Conservation (phyloP, 2,329 filamentous ascomycete genomes). For the Xylaria hypoxylon region DNA sequence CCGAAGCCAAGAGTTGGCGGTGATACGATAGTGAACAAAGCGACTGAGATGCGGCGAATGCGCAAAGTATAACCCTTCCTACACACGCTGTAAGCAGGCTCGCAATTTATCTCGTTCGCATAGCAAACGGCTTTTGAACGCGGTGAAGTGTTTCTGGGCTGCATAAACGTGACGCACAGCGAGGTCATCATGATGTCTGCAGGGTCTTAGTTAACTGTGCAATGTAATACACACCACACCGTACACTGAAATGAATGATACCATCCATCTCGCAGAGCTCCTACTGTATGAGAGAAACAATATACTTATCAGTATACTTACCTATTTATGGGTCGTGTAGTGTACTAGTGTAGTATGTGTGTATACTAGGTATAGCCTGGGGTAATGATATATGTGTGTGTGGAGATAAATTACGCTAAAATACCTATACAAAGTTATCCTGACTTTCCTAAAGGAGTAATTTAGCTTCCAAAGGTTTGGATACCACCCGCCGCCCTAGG, state of each 20-base stretch:
- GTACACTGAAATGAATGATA: slow-evolving; percentile 26
- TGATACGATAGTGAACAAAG: slow-evolving; percentile 25
- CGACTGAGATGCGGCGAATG: slow-evolving; percentile 25
- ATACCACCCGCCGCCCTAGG: slow-evolving; percentile 43
- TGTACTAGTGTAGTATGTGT: neutral
- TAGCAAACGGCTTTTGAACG: slow-evolving; percentile 26
- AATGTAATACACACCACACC: slow-evolving; percentile 14
- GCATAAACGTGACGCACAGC: slow-evolving; percentile 40
- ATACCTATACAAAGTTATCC: slow-evolving; percentile 12
- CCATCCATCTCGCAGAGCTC: neutral
- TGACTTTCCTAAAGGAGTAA: slow-evolving; percentile 41
- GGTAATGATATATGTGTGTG: neutral
- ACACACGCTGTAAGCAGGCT: slow-evolving; percentile 24
- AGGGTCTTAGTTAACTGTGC: slow-evolving; percentile 34
- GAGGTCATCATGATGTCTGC: slow-evolving; percentile 41
- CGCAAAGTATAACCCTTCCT: slow-evolving; percentile 35
- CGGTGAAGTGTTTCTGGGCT: slow-evolving; percentile 43
- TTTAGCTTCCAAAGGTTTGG: slow-evolving; percentile 38
- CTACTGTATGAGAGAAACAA: slow-evolving; percentile 14
- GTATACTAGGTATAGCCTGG: too few relatives aligned
- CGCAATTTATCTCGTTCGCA: slow-evolving; percentile 15
- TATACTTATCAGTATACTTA: neutral
- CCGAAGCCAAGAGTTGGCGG: slow-evolving; percentile 34
- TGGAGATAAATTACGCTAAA: slow-evolving; percentile 9
- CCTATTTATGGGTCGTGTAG: neutral